These are phyloP conservation scores for Bauhinia variegata DNA, from an alignment of 306 rosid genomes.

Conservation along the genomic window DNA sequence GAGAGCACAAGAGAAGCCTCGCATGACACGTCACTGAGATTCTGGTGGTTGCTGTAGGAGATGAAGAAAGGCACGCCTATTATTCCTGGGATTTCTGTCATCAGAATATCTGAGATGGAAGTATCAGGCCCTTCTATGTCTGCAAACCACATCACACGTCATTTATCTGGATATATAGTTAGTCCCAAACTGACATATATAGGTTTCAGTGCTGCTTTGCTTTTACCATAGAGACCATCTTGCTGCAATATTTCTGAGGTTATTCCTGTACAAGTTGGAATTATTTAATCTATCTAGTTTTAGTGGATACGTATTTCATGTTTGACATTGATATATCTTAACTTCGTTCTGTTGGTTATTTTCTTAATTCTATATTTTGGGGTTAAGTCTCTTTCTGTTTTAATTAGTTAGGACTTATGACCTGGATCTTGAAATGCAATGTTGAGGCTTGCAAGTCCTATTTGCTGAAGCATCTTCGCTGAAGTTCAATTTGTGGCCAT, in stretches of 20 bases:
- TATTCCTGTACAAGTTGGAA: constrained; percentile 24
- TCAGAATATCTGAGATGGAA: constrained; percentile 37
- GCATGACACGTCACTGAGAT: constrained; percentile 65
- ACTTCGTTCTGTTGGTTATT: constrained; percentile 23
- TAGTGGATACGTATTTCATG: constrained; percentile 22
- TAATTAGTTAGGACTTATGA: constrained; percentile 2
- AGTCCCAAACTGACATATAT: constrained; percentile 49
- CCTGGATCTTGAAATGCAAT: constrained; percentile 22
- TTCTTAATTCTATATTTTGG: constrained; percentile 31
- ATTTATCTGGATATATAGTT: constrained; percentile 47
- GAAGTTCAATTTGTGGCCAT: constrained; percentile 33
- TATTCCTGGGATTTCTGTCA: constrained; percentile 39
- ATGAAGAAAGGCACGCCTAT: constrained; percentile 36
- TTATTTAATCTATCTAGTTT: constrained; percentile 34
- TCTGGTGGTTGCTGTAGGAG: constrained; percentile 36
- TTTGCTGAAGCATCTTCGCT: constrained; percentile 22
- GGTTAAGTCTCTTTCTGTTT: constrained; percentile 21
- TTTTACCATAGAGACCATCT: constrained; percentile 21
- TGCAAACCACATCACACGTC: constrained; percentile 51
- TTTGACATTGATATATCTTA: constrained; percentile 9
- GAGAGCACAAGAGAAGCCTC: constrained; percentile 74
- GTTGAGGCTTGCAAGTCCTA: constrained; percentile 19
- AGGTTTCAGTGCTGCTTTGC: constrained; percentile 43
- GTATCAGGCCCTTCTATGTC: constrained; percentile 48
- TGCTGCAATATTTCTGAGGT: constrained; percentile 40